Conservation (phyloP, 805 yeast species). For the Candida railenensis region DNA sequence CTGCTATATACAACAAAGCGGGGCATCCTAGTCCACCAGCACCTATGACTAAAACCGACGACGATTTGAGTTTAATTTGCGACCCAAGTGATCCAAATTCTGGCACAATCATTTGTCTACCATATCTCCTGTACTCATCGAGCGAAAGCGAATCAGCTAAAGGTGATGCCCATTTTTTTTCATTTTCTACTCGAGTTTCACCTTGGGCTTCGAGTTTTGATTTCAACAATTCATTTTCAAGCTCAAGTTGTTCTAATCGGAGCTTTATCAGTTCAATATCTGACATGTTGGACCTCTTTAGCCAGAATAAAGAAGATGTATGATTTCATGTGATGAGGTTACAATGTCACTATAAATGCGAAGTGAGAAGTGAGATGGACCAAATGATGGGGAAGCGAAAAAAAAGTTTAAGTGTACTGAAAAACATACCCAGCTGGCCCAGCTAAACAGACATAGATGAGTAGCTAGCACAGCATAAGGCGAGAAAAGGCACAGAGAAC, state of each 20-base stretch:
- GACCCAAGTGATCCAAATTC: slow-evolving; percentile 52
- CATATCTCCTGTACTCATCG: slow-evolving; percentile 81
- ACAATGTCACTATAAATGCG: background rate
- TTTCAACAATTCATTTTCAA: slow-evolving; percentile 15
- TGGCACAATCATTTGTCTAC: slow-evolving; percentile 94
- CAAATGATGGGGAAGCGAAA: no score
- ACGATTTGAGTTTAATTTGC: slow-evolving; percentile 57
- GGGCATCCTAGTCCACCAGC: slow-evolving; percentile 98
- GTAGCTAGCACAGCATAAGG: no score
- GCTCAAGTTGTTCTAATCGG: slow-evolving; percentile 11
- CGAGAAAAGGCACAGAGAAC: no score
- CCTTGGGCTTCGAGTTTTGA: background rate
- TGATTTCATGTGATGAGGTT: no score
- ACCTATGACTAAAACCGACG: slow-evolving; percentile 78
- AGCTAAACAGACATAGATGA: no score
- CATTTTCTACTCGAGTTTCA: background rate
- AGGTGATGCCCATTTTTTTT: background rate
- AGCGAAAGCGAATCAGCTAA: slow-evolving; percentile 24
- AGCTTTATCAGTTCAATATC: background rate
- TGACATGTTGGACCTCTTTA: background rate
- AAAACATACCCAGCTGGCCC: no score
- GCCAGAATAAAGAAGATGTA: no score
- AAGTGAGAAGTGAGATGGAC: no score
- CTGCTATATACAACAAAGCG: slow-evolving; percentile 77
- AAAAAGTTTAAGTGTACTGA: no score